Evolutionary conservation across 2,329 filamentous ascomycete genomes (phyloP), one percentile per base, ranked within the genome.

Genomic region (Sphaerulina musiva): DNA sequence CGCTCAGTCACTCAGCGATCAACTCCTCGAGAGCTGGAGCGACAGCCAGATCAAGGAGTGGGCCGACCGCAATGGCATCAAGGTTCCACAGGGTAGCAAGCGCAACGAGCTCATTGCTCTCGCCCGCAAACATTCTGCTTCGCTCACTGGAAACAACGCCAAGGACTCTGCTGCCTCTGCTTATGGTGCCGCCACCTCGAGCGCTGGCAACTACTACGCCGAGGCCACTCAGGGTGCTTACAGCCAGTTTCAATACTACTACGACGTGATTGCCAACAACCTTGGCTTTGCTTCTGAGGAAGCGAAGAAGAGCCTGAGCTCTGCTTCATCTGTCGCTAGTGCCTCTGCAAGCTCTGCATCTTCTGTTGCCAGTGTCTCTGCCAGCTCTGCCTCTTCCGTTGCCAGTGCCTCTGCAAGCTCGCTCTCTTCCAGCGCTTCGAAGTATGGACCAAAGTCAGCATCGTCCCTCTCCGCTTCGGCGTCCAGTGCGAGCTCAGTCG

Each of bases 31-130:
- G 64, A 84, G 87, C 3, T 98, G 93, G 93, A 85, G 86, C 66
- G 91, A 96, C 67, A 85, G 80, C 65, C 78, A 95, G 71, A 80
- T 98, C 69, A 97, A 97, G 79, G 85, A 89, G 59, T 97, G 93
- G 76, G 84, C 84, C 52, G 92, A 97, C 76, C 89, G 91, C 79
- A 93, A 97, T 64, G 83, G 83, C 54, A 86, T 98, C 68, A 80
- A 80, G 76, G 89, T 96, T 48, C 93, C 93, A 8, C 92, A 97
- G 69, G 93, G 92, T 46, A 95, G 88, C 67, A 91, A 87, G 77
- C 77, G 82, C 63, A 95, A 96, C 66, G 92, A 98, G 72, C 80
- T 97, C 26, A 78, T 95, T 50, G 90, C 92, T 50, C 81, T 97
- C 58, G 86, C 92, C 59, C 89, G 92, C 69, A 95, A 93, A 78